phyloP scores from a whole-genome alignment of 805 yeast genomes.

The Komagataella kurtzmanii region DNA sequence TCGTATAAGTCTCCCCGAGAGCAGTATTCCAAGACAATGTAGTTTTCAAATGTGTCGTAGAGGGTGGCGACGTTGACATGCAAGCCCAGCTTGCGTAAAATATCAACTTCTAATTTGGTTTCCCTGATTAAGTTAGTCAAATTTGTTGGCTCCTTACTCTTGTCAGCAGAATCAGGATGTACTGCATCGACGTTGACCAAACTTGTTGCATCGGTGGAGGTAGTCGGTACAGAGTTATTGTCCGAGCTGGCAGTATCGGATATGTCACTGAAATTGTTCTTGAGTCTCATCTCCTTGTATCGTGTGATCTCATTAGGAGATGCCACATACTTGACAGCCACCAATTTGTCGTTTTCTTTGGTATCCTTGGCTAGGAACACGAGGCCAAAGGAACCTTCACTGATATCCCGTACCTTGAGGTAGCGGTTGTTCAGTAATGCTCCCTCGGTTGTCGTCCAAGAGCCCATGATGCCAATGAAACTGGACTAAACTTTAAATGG shows the following conservation, averaged over 20 bases:
- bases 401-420: constrained; percentile 56
- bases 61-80: constrained; percentile 47
- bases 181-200: not conserved
- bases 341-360: constrained; percentile 29
- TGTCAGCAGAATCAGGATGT: not conserved
- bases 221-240: not conserved
- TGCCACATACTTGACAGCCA: constrained; percentile 78
- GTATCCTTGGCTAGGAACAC: constrained; percentile 80
- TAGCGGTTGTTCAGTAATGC: constrained; percentile 48
- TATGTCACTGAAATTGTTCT: constrained; percentile 18
- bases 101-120: constrained; percentile 45
- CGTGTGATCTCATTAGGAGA: not conserved
- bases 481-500: not conserved
- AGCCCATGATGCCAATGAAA: not conserved
- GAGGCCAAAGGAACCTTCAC: constrained; percentile 89
- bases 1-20: constrained; percentile 59
- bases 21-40: constrained; percentile 49
- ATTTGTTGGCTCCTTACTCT: constrained; percentile 4
- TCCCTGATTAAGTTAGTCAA: constrained; percentile 26
- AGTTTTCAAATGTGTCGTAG: constrained; percentile 40
- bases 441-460: constrained; percentile 9
- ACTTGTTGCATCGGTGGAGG: not conserved
- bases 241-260: constrained; percentile 2
- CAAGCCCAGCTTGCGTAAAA: constrained; percentile 25
- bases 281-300: constrained; percentile 12